Evolutionary conservation across 2,329 filamentous ascomycete species (phyloP), one percentile per base, ranked within the genome.

Genomic region (Cercospora citrullina): DNA sequence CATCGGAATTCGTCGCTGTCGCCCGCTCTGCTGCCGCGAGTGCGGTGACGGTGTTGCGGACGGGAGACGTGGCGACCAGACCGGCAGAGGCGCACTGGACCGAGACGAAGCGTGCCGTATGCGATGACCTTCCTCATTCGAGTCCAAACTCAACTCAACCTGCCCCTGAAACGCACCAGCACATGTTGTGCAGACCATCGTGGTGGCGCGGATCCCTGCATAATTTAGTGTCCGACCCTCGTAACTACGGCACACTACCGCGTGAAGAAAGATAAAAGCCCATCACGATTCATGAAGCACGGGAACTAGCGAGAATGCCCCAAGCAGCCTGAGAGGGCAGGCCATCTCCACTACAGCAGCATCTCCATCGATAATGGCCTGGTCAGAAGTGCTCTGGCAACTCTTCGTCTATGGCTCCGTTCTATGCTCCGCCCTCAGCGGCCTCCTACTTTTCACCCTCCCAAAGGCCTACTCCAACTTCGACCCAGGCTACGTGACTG

Each of bases 401-500:
- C 21, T 83, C 68, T 72, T 77, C 8, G 72, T 87, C 53, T 75
- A 76, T 26, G 69, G 81, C n/a, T 76, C 77, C 4, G 73, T 84
- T 14, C 65, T 82, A 12, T 85, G 83, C 16, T 84, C 81, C 3
- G 72, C 81, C 10, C 73, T 87, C 71, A 84, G 84, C 7, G 69
- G 85, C 48, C 31, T 74, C 66, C 74, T 86, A 42, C 81, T 89
- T 28, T 69, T 87, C 62, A 81, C 83, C 7, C 77, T 87, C 14
- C 87, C 87, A 1, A 82, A 83, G 23, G 81, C 82, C 71, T 87
- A 87, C 78, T 78, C 79, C 39, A 78, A 80, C 12, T 80, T 79
- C 68, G 72, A 75, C 10, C 72, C 73, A 14, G 68, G 71, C 23
- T 64, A 69, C 16, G 63, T 75, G 14, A 69, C 65, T n/a, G 69